Conservation (phyloP, 2,329 filamentous ascomycete species). For the Diplodia scrobiculata region DNA sequence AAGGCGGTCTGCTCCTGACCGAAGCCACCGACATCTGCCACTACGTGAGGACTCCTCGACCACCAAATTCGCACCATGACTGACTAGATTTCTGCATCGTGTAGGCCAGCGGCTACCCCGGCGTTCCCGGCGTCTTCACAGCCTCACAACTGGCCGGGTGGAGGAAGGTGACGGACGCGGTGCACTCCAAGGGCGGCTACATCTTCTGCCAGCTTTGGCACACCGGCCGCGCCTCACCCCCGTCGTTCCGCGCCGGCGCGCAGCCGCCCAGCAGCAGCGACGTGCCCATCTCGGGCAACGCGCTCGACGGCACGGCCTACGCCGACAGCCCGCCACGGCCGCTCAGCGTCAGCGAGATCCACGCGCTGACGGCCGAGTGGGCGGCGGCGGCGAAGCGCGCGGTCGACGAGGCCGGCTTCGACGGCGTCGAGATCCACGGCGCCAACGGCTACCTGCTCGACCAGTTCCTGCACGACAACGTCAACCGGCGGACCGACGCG, state of each 20-base stretch:
- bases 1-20: slow-evolving; percentile 42
- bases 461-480: slow-evolving; percentile 62
- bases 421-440: slow-evolving; percentile 47
- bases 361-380: slow-evolving; percentile 44
- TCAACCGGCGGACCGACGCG: slow-evolving; percentile 38
- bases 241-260: slow-evolving; percentile 44
- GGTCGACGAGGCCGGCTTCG: slow-evolving; percentile 40
- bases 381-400: slow-evolving; percentile 46
- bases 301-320: slow-evolving; percentile 43
- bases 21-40: slow-evolving; percentile 44
- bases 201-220: slow-evolving; percentile 42
- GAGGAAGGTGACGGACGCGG: slow-evolving; percentile 41
- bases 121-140: slow-evolving; percentile 40
- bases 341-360: slow-evolving; percentile 47
- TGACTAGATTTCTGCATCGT: neutral
- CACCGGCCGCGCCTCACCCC: slow-evolving; percentile 40
- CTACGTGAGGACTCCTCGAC: slow-evolving; percentile 34
- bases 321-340: slow-evolving; percentile 37
- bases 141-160: slow-evolving; percentile 39
- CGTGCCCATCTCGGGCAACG: slow-evolving; percentile 46
- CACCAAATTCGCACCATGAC: neutral
- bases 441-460: slow-evolving; percentile 63
- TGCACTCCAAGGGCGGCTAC: slow-evolving; percentile 40
- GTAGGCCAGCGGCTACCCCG: slow-evolving; percentile 39
- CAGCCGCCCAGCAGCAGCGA: slow-evolving; percentile 37